phyloP scores from a whole-genome alignment of 768 basidiomycete species.

The Tylopilus rubrobrunneus region DNA sequence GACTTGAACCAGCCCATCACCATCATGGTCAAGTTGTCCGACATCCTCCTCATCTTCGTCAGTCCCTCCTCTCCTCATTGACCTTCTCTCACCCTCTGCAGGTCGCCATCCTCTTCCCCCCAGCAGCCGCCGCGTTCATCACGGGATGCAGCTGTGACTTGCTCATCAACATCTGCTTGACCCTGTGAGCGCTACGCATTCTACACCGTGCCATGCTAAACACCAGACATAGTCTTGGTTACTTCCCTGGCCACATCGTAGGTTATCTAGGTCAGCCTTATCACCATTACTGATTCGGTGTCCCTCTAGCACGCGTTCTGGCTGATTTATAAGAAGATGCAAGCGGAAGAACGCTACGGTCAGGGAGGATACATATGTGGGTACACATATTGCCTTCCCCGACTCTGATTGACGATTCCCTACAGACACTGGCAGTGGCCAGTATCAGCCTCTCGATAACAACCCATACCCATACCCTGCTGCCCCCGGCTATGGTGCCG shows the following conservation, averaged over 20 bases:
- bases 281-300: not conserved
- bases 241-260: conserved; percentile 61
- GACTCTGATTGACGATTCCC: not conserved
- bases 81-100: conserved; percentile 22
- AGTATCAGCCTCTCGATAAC: conserved; percentile 30
- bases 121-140: conserved; percentile 72
- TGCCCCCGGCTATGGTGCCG: conserved; percentile 35
- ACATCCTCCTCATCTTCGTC: conserved; percentile 77
- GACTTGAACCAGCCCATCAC: not conserved
- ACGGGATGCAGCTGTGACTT: conserved; percentile 85
- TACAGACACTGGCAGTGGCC: conserved; percentile 37
- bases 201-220: conserved; percentile 1
- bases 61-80: conserved; percentile 19
- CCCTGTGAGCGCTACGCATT: conserved; percentile 47
- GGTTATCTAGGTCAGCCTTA: conserved; percentile 11
- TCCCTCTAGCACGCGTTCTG: conserved; percentile 69
- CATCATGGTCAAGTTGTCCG: conserved; percentile 54
- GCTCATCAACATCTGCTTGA: conserved; percentile 78
- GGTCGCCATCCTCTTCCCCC: conserved; percentile 80
- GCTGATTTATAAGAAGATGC: conserved; percentile 88
- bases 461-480: conserved; percentile 11
- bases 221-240: conserved; percentile 54
- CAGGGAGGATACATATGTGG: conserved; percentile 70
- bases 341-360: conserved; percentile 81
- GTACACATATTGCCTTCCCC: conserved; percentile 28